Conservation (phyloP, 352 stramenopile genomes). For the Globisporangium splendens region DNA sequence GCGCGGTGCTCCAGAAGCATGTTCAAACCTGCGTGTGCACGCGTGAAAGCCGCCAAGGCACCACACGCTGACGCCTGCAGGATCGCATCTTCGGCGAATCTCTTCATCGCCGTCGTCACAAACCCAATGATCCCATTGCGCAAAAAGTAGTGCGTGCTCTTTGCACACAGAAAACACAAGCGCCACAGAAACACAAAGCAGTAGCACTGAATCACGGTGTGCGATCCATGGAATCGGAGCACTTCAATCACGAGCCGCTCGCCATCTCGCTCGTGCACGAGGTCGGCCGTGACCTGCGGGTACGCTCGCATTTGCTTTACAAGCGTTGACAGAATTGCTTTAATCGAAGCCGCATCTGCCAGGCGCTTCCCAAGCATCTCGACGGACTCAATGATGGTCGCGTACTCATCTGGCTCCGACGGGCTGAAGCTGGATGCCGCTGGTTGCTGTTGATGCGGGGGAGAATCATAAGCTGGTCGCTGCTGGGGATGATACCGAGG, state of each 20-base stretch:
- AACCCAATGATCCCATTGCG: constrained; percentile 46
- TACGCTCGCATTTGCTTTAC: constrained; percentile 80
- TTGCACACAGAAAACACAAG: constrained; percentile 66
- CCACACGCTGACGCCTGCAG: constrained; percentile 74
- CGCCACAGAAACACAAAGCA: constrained; percentile 68
- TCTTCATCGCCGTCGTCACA: constrained; percentile 52
- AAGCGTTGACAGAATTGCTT: constrained; percentile 59
- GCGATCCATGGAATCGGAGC: constrained; percentile 50
- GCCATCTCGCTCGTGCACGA: constrained; percentile 42
- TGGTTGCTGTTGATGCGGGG: constrained; percentile 1
- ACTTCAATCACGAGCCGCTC: constrained; percentile 50
- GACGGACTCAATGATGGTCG: constrained; percentile 39
- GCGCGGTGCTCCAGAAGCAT: constrained; percentile 53
- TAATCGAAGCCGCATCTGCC: constrained; percentile 41
- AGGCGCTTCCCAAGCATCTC: constrained; percentile 40
- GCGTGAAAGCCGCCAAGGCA: constrained; percentile 71
- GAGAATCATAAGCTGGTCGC: background rate
- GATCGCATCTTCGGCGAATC: constrained; percentile 76
- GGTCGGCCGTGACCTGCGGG: constrained; percentile 58
- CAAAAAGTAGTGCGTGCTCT: constrained; percentile 58
- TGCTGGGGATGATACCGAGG: constrained; percentile 10
- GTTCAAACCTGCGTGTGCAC: constrained; percentile 40
- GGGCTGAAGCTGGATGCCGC: background rate
- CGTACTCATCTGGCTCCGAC: constrained; percentile 33
- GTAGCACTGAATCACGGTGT: constrained; percentile 83